Evolutionary conservation across 495 filamentous ascomycete genomes (phyloP).

Genomic region (Penicillium lividum): DNA sequence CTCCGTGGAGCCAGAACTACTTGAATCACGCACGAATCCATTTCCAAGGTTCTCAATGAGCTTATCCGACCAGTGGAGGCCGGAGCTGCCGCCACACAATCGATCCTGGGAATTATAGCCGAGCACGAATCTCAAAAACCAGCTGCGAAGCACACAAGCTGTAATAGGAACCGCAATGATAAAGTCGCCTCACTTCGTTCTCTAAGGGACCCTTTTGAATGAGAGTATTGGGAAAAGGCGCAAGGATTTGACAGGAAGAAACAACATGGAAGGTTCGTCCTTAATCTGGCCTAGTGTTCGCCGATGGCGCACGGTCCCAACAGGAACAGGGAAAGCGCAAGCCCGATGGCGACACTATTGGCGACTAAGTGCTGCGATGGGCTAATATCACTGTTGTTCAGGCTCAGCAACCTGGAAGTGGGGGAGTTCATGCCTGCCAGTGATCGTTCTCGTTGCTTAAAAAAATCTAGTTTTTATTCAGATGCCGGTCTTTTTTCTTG

Average conservation of each 20-base stretch:
- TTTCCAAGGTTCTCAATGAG: background rate
- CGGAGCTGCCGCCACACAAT: background rate
- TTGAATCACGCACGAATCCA: background rate
- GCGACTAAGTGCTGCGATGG: background rate
- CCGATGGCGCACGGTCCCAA: background rate
- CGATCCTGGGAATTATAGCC: background rate
- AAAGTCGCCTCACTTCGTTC: no score
- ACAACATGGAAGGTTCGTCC: background rate
- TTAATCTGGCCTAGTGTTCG: background rate
- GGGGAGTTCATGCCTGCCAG: background rate
- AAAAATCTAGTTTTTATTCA: background rate
- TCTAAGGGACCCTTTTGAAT: background rate
- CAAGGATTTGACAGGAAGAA: background rate
- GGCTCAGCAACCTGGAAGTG: background rate
- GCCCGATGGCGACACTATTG: background rate
- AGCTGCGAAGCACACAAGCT: background rate
- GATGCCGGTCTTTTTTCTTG: background rate
- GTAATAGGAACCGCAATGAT: background rate
- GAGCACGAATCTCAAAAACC: background rate
- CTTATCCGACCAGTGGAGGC: background rate
- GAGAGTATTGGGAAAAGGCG: background rate
- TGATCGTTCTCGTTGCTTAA: background rate
- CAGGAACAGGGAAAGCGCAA: background rate
- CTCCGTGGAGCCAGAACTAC: background rate
- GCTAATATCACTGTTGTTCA: background rate